phyloP scores from a whole-genome alignment of 352 stramenopile species.

The Globisporangium nunn region DNA sequence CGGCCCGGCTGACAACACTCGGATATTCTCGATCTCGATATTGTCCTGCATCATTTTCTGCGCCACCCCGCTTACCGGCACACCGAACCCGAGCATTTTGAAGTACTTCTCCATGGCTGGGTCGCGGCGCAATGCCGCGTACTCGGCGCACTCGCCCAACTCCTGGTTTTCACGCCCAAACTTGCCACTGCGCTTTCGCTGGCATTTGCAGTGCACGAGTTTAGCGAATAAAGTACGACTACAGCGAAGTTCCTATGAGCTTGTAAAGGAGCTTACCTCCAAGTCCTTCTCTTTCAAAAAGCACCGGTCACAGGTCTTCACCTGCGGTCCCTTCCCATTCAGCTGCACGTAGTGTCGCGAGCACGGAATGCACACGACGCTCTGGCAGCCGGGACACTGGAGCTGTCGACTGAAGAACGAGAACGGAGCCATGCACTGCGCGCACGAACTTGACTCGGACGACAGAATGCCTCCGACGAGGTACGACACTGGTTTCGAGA shows the following conservation, averaged over 20 bases:
- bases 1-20: constrained; percentile 46
- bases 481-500: constrained; percentile 62
- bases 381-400: constrained; percentile 40
- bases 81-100: constrained; percentile 77
- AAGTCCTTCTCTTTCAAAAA: constrained; percentile 68
- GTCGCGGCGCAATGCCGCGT: constrained; percentile 44
- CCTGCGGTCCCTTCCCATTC: constrained; percentile 27
- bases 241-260: background rate
- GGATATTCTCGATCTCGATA: constrained; percentile 46
- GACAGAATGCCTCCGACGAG: constrained; percentile 48
- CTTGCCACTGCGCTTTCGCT: constrained; percentile 29
- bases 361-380: constrained; percentile 48
- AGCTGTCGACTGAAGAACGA: constrained; percentile 70
- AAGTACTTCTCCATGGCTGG: constrained; percentile 81
- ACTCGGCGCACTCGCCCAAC: constrained; percentile 35
- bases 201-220: background rate
- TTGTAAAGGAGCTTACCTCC: constrained; percentile 18
- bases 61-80: constrained; percentile 51
- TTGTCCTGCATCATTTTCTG: constrained; percentile 84
- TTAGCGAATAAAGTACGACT: background rate
- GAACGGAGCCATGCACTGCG: constrained; percentile 54
- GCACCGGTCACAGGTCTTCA: constrained; percentile 66
- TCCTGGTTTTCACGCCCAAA: constrained; percentile 4
- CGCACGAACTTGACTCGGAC: constrained; percentile 24
- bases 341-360: constrained; percentile 48